Evolutionary conservation across 2,329 filamentous ascomycete species (phyloP), one percentile per base, ranked within the genome.

Genomic region (Verticillium albo-atrum): DNA sequence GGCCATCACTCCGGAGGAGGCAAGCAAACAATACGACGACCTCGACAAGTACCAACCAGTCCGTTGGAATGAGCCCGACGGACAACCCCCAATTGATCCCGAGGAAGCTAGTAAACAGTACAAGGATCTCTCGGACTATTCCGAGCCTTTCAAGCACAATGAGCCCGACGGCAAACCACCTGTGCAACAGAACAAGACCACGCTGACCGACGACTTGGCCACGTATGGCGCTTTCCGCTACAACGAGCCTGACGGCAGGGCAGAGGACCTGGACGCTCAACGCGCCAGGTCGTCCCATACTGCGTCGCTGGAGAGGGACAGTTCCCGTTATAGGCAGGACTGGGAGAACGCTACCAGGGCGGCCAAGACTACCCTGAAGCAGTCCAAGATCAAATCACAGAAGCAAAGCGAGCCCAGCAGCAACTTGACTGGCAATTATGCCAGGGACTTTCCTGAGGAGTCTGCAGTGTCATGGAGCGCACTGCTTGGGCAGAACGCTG

Each of bases 381-480:
- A 55, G 17, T 30, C 54, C 25, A 55, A 27, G 54, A 35, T 55
- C n/a, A 55, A 65, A 58, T 55, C 60, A 60, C 63, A 57, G 28
- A 60, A 64, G 63, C 58, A 60, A 32, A 59, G 6, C 50, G 54
- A 6, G 28, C 51, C n/a, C 50, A 53, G 15, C 26, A 51, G 12
- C 47, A 58, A 54, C 58, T 34, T 83, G 55, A 81, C 78, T 9
- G 81, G 81, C 4, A 81, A 79, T 62, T 83, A 77, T 61, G 69
- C 71, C 9, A 77, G 75, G 32, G 82, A 84, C 65, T 84, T 83
- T 60, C 79, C 81, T 0, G 80, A 84, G 60, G 80, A 83, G 3
- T 82, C 81, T 58, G 64, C 74, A 0, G 67, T 68, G 5, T 74
- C 74, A 1, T 82, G 80, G 81, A 71, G 68, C 47, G 64, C 60